Percentiles rank a stretch among this genome's conserved stretches.
phyloP scores from a whole-genome alignment of 257 asterid species.

The Solanum medicagineum region DNA sequence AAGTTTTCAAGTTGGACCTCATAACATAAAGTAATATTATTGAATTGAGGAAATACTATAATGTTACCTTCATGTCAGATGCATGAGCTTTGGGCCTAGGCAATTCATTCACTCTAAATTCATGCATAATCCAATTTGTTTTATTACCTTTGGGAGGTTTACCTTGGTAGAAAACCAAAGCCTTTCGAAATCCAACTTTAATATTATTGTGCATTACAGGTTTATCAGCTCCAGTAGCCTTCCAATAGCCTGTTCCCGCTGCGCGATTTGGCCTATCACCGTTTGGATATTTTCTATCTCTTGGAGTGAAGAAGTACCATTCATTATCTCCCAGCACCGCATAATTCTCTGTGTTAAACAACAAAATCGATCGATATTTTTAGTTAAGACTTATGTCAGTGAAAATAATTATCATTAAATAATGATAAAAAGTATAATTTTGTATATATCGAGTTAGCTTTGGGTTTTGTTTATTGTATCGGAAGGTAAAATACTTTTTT shows the following conservation, averaged over 20 bases:
- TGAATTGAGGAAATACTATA: too few species aligned
- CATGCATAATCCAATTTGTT: conserved; percentile 19
- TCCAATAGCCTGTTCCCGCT: conserved; percentile 6
- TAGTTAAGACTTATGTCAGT: not conserved
- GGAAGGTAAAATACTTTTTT: not conserved
- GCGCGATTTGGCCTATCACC: conserved; percentile 9
- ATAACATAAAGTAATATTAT: too few species aligned
- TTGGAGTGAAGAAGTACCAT: conserved; percentile 13
- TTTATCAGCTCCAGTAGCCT: conserved; percentile 9
- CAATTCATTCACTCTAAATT: not conserved
- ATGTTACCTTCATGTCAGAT: not conserved
- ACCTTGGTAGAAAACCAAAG: conserved; percentile 6
- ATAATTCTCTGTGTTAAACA: not conserved
- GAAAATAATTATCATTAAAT: too few species aligned
- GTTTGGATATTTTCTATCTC: conserved; percentile 2
- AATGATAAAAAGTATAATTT: too few species aligned
- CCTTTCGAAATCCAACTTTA: conserved; percentile 4
- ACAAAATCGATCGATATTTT: not conserved
- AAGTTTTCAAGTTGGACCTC: too few species aligned
- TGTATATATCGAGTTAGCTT: too few species aligned
- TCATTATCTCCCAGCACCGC: not conserved
- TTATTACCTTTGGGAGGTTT: conserved; percentile 6
- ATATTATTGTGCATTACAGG: not conserved
- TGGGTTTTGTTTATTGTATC: not conserved
- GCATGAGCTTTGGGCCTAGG: not conserved